A percentile compares a stretch with the other conserved stretches of the same genome.
Evolutionary conservation across 805 yeast genomes (phyloP).

Genomic region (Saccharomycopsis selenospora): DNA sequence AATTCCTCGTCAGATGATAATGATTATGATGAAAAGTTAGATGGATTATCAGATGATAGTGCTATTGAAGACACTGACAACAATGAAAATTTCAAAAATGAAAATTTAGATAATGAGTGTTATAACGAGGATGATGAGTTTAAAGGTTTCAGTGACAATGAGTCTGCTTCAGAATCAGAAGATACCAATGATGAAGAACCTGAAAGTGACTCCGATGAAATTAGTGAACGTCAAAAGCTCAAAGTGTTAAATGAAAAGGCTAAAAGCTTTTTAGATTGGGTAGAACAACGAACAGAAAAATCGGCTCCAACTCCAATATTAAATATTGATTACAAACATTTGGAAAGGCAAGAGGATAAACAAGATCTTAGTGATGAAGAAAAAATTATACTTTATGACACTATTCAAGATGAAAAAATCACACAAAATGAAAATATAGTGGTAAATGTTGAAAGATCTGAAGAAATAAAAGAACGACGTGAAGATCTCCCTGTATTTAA

Average conservation of each 20-base stretch:
- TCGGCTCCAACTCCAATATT: slow-evolving; percentile 45
- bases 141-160: slow-evolving; percentile 19
- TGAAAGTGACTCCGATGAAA: slow-evolving; percentile 28
- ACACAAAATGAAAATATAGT: slow-evolving; percentile 31
- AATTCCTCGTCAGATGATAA: slow-evolving; percentile 30
- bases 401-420: slow-evolving; percentile 16
- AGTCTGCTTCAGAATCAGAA: slow-evolving; percentile 27
- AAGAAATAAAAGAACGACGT: slow-evolving; percentile 59
- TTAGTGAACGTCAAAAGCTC: slow-evolving; percentile 31
- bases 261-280: slow-evolving; percentile 80
- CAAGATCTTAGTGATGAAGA: slow-evolving; percentile 65
- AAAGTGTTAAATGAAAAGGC: slow-evolving; percentile 42
- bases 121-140: slow-evolving; percentile 20
- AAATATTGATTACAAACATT: slow-evolving; percentile 43
- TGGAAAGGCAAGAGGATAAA: slow-evolving; percentile 61
- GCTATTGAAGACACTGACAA: slow-evolving; percentile 25
- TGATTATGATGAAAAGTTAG: slow-evolving; percentile 14
- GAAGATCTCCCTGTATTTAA: slow-evolving; percentile 78
- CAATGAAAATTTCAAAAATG: slow-evolving; percentile 25
- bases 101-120: slow-evolving; percentile 23
- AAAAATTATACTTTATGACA: slow-evolving; percentile 50
- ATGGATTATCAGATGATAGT: slow-evolving; percentile 16
- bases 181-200: slow-evolving; percentile 30
- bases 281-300: slow-evolving; percentile 59
- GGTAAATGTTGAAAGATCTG: slow-evolving; percentile 60